Percentiles rank a stretch among this genome's conserved stretches.
Conservation (phyloP, 345 rosid genomes). For the Eutrema japonicum region DNA sequence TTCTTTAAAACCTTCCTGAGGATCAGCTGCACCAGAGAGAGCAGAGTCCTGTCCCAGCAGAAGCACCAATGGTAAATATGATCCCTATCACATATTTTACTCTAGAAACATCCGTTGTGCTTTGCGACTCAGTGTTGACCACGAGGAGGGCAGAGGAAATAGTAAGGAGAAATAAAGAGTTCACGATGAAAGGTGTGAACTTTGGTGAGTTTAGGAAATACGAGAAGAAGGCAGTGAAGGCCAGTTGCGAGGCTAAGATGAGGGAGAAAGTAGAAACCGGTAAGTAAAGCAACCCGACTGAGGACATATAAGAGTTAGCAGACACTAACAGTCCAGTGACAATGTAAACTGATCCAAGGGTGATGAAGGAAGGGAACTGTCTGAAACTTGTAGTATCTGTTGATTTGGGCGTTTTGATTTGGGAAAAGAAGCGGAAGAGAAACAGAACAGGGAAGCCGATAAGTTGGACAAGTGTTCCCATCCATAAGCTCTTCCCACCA, state of each 20-base stretch:
- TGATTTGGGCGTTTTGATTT: constrained; percentile 19
- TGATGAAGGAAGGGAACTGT: constrained; percentile 19
- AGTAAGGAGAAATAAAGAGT: constrained; percentile 54
- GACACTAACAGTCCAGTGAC: constrained; percentile 48
- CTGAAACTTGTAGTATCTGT: background rate
- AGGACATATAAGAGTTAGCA: constrained; percentile 45
- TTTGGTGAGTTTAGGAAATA: constrained; percentile 53
- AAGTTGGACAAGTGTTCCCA: constrained; percentile 52
- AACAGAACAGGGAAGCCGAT: constrained; percentile 60
- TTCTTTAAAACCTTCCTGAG: constrained; percentile 51
- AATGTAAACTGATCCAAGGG: constrained; percentile 43
- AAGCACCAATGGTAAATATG: constrained; percentile 52
- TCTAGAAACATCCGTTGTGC: constrained; percentile 23
- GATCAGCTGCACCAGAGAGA: constrained; percentile 50
- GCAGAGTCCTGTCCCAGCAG: constrained; percentile 52
- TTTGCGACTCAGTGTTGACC: constrained; percentile 33
- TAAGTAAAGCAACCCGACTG: constrained; percentile 55
- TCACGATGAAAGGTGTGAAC: constrained; percentile 51
- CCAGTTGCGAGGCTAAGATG: constrained; percentile 51
- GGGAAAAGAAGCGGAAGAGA: constrained; percentile 48
- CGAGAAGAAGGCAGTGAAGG: constrained; percentile 62
- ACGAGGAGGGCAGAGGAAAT: constrained; percentile 56
- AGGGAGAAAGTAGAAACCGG: constrained; percentile 59
- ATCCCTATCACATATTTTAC: constrained; percentile 47
- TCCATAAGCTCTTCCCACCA: constrained; percentile 60